Percentiles rank a stretch among this genome's conserved stretches.
phyloP scores from a whole-genome alignment of 2,329 filamentous ascomycete species.

The Penicillium psychrosexuale region DNA sequence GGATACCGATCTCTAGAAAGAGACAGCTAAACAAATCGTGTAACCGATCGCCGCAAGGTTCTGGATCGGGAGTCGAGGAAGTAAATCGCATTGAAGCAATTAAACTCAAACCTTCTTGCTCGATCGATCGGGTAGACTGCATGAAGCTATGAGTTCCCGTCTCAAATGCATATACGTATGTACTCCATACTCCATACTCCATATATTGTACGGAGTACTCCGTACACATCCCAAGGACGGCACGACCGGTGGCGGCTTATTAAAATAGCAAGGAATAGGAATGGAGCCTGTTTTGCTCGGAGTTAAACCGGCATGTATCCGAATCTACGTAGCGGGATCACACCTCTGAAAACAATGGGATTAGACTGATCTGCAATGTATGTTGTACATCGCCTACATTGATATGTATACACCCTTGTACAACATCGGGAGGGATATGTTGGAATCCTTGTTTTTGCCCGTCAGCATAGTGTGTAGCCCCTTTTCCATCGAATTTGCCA shows the following conservation, averaged over 20 bases:
- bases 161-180: background rate
- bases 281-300: background rate
- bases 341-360: conserved; percentile 12
- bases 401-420: background rate
- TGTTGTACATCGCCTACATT: conserved; percentile 6
- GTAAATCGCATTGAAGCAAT: conserved; percentile 8
- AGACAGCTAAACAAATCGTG: background rate
- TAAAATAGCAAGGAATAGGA: background rate
- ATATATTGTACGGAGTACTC: background rate
- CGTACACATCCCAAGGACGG: conserved; percentile 12
- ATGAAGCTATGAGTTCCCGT: conserved; percentile 14
- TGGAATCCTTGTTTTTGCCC: background rate
- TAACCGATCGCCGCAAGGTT: background rate
- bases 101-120: conserved; percentile 17
- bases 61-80: background rate
- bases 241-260: background rate
- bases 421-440: background rate
- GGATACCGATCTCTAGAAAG: background rate
- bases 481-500: background rate
- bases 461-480: background rate
- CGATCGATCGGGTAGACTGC: conserved; percentile 19
- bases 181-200: background rate
- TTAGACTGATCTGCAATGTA: conserved; percentile 13
- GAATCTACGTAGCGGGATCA: background rate
- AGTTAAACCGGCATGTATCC: no score